A percentile compares a stretch with the other conserved stretches of the same genome.
Evolutionary conservation across 768 basidiomycete species (phyloP).

Genomic region (Lactarius tabidus): DNA sequence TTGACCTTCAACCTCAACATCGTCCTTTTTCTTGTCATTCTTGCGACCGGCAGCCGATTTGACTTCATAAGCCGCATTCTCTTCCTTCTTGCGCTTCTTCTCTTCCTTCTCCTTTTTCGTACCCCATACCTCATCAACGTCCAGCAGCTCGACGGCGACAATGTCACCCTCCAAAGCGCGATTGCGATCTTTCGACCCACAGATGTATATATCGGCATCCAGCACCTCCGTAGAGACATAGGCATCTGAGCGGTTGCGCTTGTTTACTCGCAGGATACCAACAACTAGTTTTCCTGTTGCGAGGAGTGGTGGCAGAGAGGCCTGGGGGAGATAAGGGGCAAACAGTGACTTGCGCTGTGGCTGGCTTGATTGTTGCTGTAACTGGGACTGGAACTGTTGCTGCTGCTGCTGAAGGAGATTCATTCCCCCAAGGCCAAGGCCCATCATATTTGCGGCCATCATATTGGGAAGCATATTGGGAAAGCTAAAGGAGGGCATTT

Average conservation of each 20-base stretch:
- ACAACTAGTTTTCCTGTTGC: slow-evolving; percentile 97
- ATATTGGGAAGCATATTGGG: slow-evolving; percentile 97
- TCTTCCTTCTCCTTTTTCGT: slow-evolving; percentile 99
- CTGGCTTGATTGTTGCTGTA: slow-evolving; percentile 87
- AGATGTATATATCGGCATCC: slow-evolving; percentile 98
- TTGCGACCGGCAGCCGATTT: slow-evolving; percentile 72
- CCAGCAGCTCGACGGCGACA: slow-evolving; percentile 94
- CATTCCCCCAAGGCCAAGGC: slow-evolving; percentile 74
- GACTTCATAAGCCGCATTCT: slow-evolving; percentile 91
- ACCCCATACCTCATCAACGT: slow-evolving; percentile 97
- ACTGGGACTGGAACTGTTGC: slow-evolving; percentile 91
- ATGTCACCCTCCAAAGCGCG: slow-evolving; percentile 98
- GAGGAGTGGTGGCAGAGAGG: slow-evolving; percentile 91
- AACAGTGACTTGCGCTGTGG: slow-evolving; percentile 98
- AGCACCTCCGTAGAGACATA: slow-evolving; percentile 98
- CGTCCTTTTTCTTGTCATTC: slow-evolving; percentile 99
- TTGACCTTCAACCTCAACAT: slow-evolving; percentile 99
- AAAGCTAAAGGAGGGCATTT: slow-evolving; percentile 97
- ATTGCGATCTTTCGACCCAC: slow-evolving; percentile 98
- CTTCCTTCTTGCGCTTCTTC: slow-evolving; percentile 99
- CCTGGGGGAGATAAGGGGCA: slow-evolving; percentile 97
- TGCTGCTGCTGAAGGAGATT: slow-evolving; percentile 91
- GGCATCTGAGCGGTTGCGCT: slow-evolving; percentile 96
- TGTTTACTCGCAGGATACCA: slow-evolving; percentile 95
- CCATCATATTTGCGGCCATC: slow-evolving; percentile 97